Base-by-base conservation (phyloP, 306 rosid species). In the Vachellia pachyceras region DNA sequence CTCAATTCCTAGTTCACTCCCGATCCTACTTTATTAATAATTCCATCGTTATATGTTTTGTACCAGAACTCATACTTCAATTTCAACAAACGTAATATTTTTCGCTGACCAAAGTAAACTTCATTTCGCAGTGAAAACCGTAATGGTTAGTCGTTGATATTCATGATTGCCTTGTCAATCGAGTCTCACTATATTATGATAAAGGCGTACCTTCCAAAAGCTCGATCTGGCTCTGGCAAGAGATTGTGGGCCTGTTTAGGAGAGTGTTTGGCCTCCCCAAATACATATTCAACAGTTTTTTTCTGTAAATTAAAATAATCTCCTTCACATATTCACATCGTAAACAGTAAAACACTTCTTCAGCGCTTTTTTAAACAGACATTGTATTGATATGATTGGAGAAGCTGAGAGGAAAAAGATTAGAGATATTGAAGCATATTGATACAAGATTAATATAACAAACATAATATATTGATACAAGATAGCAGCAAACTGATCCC, bases 401-500 rank as follows among this genome's bases (percentile, higher is more conserved):
- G 25, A 54, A n/a, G 25, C 10, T 12, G 40, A 20, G 33, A 22
- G 41, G 39, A 79, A 8, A 33, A 25, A 78, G 25, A 73, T 25
- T 41, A 29, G 6, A 73, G 79, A 36, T 69, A 54, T 54, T 18
- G 60, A 54, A 54, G 25, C 60, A 54, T 18, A 54, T n/a, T 9
- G 4, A 54, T 10, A 54, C 60, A 54, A 54, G 23, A 54, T 54
- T 18, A n/a, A 54, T 33, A 40, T 25, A 80, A 44, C 36, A 57
- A 79, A 18, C 71, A 49, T 75, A 71, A 23, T 61, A 75, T 55
- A 75, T 55, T 79, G 23, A 55, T 73, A 44, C 66, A 52, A 36
- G 65, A 71, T 2, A 49, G 10, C 7, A 14, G 57, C 7, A 7
- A 64, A 35, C 64, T 69, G 9, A 49, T 14, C 13, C 33, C 58